phyloP scores from a whole-genome alignment of 306 rosid genomes.

The Hylodesmum podocarpum region DNA sequence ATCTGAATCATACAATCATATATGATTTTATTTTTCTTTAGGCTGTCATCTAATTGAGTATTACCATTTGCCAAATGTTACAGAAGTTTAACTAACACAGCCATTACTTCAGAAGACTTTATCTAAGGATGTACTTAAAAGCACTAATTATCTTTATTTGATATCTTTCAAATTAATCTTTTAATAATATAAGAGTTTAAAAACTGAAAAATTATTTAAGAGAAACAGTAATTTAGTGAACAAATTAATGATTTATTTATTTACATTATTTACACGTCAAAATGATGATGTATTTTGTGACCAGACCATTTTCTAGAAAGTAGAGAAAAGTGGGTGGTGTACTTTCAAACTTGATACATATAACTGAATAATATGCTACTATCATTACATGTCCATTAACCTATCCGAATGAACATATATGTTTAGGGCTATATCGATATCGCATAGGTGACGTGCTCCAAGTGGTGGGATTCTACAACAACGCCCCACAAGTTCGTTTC shows the following conservation, averaged over 20 bases:
- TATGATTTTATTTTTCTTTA: background rate
- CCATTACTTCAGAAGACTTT: background rate
- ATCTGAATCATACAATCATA: background rate
- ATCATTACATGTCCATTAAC: background rate
- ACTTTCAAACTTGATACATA: background rate
- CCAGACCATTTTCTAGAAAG: background rate
- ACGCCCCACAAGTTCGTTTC: conserved; percentile 81
- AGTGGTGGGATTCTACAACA: conserved; percentile 74
- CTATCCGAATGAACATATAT: background rate
- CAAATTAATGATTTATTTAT: too few species aligned
- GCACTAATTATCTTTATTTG: background rate
- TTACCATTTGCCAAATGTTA: background rate
- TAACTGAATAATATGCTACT: background rate
- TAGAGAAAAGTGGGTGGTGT: background rate
- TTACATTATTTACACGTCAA: background rate
- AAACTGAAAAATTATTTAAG: too few species aligned
- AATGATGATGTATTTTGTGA: background rate
- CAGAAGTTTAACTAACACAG: background rate
- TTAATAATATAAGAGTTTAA: too few species aligned
- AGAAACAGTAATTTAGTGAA: too few species aligned
- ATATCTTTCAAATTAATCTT: too few species aligned
- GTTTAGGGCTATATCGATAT: conserved; percentile 68
- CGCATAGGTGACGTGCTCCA: conserved; percentile 86
- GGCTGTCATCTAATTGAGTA: background rate
- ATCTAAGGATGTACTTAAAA: background rate